Evolutionary conservation across 129 eudicot genomes (phyloP).

Genomic region (Flaveria ramosissima): DNA sequence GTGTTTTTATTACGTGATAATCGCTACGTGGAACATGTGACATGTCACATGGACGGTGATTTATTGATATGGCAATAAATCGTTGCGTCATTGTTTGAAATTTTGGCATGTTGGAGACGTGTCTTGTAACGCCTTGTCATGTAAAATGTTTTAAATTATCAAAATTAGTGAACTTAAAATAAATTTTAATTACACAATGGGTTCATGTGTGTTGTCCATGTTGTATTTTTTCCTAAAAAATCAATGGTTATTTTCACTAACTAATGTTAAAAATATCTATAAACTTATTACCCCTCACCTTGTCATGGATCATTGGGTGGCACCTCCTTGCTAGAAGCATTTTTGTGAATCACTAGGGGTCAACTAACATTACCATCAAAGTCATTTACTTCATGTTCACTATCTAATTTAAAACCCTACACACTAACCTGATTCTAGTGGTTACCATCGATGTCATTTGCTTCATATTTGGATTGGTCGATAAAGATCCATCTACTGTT

Average conservation of each 20-base stretch:
- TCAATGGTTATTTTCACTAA: not conserved
- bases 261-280: not conserved
- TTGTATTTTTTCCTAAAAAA: not conserved
- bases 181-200: not conserved
- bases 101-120: not conserved
- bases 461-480: too few relatives aligned
- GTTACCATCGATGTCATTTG: too few relatives aligned
- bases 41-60: constrained; percentile 27
- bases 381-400: too few relatives aligned
- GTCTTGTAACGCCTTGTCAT: constrained; percentile 17
- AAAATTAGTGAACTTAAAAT: not conserved
- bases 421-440: too few relatives aligned
- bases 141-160: not conserved
- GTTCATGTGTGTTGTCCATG: not conserved
- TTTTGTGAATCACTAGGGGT: too few relatives aligned
- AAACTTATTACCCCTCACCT: too few relatives aligned
- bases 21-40: constrained; percentile 23
- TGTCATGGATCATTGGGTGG: too few relatives aligned
- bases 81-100: constrained; percentile 8
- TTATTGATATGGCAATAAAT: constrained; percentile 20
- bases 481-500: too few relatives aligned
- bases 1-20: constrained; percentile 12
- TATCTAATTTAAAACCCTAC: too few relatives aligned
- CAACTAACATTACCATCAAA: too few relatives aligned
- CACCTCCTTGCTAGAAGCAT: too few relatives aligned